These are phyloP conservation scores for Agmasoma carcini DNA, from an alignment of 371 early-diverging fungal genomes.

Conservation along the genomic window DNA sequence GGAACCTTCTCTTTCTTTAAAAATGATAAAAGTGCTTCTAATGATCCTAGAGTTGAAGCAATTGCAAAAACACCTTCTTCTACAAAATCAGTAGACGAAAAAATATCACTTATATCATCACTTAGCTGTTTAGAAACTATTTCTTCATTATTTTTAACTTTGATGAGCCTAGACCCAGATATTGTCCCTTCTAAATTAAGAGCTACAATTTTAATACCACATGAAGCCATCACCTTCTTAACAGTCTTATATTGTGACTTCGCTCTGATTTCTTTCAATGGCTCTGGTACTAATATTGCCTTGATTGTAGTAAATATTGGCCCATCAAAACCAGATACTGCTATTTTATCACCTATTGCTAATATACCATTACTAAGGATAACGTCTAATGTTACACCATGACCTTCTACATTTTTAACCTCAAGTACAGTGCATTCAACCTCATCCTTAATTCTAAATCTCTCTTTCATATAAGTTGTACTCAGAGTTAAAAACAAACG, in stretches of 20 bases:
- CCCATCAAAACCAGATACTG: slow-evolving; percentile 83
- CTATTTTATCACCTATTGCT: slow-evolving; percentile 87
- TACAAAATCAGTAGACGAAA: slow-evolving; percentile 29
- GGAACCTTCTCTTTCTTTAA: slow-evolving; percentile 79
- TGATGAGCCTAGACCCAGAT: slow-evolving; percentile 75
- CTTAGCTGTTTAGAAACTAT: slow-evolving; percentile 79
- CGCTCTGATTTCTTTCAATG: slow-evolving; percentile 87
- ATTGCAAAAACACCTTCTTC: slow-evolving; percentile 84
- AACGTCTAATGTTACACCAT: slow-evolving; percentile 94
- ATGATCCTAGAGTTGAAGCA: slow-evolving; percentile 91
- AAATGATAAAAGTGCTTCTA: slow-evolving; percentile 92
- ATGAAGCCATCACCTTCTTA: slow-evolving; percentile 82
- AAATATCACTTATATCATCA: slow-evolving; percentile 54
- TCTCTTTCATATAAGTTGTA: slow-evolving; percentile 77
- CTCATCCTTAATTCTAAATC: slow-evolving; percentile 80
- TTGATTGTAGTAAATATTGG: slow-evolving; percentile 83
- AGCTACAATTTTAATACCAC: slow-evolving; percentile 91
- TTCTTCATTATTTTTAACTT: slow-evolving; percentile 61
- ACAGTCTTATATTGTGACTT: slow-evolving; percentile 68
- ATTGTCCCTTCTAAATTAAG: slow-evolving; percentile 87
- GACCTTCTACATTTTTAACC: slow-evolving; percentile 97
- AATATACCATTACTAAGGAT: slow-evolving; percentile 88
- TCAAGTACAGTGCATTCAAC: slow-evolving; percentile 95
- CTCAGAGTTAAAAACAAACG: slow-evolving; percentile 75
- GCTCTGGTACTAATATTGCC: slow-evolving; percentile 89